These are phyloP conservation scores for Metarhizium humberi DNA, from an alignment of 2,329 filamentous ascomycete genomes.

Conservation along the genomic window DNA sequence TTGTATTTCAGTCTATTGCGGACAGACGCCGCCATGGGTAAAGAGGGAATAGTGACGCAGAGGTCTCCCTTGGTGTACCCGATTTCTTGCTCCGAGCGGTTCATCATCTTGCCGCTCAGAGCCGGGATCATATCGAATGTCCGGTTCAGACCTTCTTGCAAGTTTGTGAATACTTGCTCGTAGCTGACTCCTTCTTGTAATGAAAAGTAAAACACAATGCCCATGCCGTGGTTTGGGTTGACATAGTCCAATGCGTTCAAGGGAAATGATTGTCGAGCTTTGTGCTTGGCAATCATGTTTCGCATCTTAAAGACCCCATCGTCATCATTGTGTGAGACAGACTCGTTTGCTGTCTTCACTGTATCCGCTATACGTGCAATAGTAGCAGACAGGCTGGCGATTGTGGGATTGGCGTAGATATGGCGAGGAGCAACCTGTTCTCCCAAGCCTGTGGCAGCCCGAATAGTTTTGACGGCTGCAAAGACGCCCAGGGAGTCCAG, in stretches of 20 bases:
- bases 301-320: constrained; percentile 7
- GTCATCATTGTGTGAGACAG: not conserved
- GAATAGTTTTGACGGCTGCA: constrained; percentile 19
- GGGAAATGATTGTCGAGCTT: constrained; percentile 19
- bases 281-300: constrained; percentile 12
- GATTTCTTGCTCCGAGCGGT: constrained; percentile 15
- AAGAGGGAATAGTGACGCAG: constrained; percentile 13
- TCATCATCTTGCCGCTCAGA: constrained; percentile 26
- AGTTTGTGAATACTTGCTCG: constrained; percentile 18
- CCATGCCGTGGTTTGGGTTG: constrained; percentile 22
- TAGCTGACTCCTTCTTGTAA: constrained; percentile 15
- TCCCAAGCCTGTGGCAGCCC: constrained; percentile 17
- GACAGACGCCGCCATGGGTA: constrained; percentile 2
- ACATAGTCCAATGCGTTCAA: constrained; percentile 23
- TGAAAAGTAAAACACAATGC: constrained; percentile 24
- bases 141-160: constrained; percentile 24
- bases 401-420: constrained; percentile 23
- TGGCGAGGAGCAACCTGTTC: constrained; percentile 22
- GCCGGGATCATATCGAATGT: constrained; percentile 26
- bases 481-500: constrained; percentile 23
- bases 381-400: constrained; percentile 15
- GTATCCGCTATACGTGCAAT: constrained; percentile 12
- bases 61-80: constrained; percentile 14
- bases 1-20: constrained; percentile 14
- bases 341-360: constrained; percentile 25